A percentile compares a stretch with the other conserved stretches of the same genome.
These are phyloP conservation scores for Dendrocalamus sinicus DNA, from an alignment of 176 grass and related monocot species.

Conservation along the genomic window DNA sequence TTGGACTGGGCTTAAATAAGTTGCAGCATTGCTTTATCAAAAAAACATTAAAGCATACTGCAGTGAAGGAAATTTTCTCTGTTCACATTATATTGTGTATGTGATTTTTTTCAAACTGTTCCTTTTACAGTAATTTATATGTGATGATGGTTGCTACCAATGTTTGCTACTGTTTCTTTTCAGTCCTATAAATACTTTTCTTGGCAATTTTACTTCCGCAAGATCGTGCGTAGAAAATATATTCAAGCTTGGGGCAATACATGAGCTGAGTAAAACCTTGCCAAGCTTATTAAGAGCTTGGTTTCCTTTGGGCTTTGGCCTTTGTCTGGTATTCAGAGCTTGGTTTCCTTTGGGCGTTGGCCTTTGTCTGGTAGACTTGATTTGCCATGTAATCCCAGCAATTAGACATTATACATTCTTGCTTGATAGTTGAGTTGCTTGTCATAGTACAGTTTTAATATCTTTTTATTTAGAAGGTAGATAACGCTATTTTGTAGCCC, in stretches of 20 bases:
- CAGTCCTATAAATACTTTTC: not conserved
- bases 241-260: not conserved
- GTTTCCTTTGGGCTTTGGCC: too few relatives aligned
- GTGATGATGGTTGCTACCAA: not conserved
- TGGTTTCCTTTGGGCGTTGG: too few relatives aligned
- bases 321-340: not conserved
- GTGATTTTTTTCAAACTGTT: not conserved
- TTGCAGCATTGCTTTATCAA: not conserved
- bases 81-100: not conserved
- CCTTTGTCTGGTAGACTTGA: not conserved
- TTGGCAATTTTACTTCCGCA: not conserved
- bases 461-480: not conserved
- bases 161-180: constrained; percentile 14
- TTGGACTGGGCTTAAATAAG: not conserved
- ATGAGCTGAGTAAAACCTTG: not conserved
- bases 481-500: not conserved
- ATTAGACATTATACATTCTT: not conserved
- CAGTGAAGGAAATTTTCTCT: not conserved
- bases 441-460: not conserved
- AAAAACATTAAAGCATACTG: not conserved
- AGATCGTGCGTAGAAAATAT: not conserved
- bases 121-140: not conserved
- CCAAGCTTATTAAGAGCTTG: not conserved
- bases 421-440: not conserved
- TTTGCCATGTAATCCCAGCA: not conserved